Base-by-base conservation (phyloP, 805 yeast genomes). In the Ogataea nitratoaversa region DNA sequence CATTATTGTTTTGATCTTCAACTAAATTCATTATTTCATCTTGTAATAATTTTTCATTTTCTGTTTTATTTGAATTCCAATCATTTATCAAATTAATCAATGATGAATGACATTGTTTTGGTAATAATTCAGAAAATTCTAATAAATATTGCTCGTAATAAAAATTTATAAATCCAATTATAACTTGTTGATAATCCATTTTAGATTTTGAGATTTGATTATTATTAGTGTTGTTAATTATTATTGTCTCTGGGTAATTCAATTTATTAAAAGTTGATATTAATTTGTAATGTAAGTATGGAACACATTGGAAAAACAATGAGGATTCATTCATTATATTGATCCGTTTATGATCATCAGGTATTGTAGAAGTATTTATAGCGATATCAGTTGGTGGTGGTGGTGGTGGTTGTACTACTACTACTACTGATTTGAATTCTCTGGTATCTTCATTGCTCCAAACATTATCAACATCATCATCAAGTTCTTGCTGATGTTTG, bases 1-100 rank as follows among this genome's bases (percentile, higher is more conserved):
- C 51, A 5, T 68, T 68, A 30, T 67, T 60, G 17, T 56, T 57
- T 5, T 51, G 40, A 13, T 46, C 63, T 35, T 56, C 57, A 17
- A 63, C 66, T 16, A 57, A 41, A 27, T 55, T 52, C 55, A 62
- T 50, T 42, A 71, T 68, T 38, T 68, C 66, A 20, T 57, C 65
- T 22, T 68, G 70, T 32, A 68, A 44, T 19, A 53, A 42, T n/a
- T 63, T 60, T 40, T 72, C 71, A 43, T 65, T 66, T 8, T 66
- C 49, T 8, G 46, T 41, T 34, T 61, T 59, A 18, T 54, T 55
- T 13, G 56, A 55, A 36, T 70, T 70, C 63, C 77, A 71, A 31
- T 66, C 63, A 13, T 63, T 58, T 22, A 69, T 61, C 14, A 63
- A 36, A n/a, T 42, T 41, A 6, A 48, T 41, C 34, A 63, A 38